phyloP scores from a whole-genome alignment of 2,329 filamentous ascomycete genomes.

The Aspergillus uvarum region DNA sequence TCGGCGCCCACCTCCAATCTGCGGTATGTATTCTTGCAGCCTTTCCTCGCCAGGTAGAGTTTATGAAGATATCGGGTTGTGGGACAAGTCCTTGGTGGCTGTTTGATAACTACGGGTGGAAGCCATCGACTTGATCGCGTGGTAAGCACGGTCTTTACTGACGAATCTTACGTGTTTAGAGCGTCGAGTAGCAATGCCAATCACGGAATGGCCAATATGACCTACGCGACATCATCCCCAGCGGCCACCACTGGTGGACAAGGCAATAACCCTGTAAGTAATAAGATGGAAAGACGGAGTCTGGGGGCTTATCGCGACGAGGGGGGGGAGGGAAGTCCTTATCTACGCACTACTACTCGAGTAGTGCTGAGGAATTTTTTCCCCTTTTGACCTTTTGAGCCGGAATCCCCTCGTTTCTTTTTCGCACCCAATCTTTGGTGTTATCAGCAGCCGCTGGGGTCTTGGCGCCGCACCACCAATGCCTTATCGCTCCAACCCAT shows the following conservation, averaged over 20 bases:
- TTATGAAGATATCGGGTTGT: neutral
- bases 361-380: conserved; percentile 20
- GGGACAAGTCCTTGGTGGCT: neutral
- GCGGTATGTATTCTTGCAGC: conserved; percentile 44
- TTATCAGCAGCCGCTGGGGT: conserved; percentile 33
- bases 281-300: neutral
- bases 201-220: conserved; percentile 59
- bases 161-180: conserved; percentile 27
- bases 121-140: neutral
- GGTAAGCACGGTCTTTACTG: conserved; percentile 17
- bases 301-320: neutral
- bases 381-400: conserved; percentile 10
- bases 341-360: neutral
- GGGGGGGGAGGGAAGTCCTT: neutral
- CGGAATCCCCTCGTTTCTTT: conserved; percentile 22
- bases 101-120: neutral
- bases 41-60: neutral
- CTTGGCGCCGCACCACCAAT: conserved; percentile 41
- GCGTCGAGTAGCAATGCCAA: conserved; percentile 46
- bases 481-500: conserved; percentile 49
- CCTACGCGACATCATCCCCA: conserved; percentile 63
- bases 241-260: conserved; percentile 65
- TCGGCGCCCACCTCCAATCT: conserved; percentile 52
- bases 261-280: conserved; percentile 49
- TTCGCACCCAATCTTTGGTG: conserved; percentile 26